phyloP scores from a whole-genome alignment of 129 eudicot genomes.

The Escallonia rubra region DNA sequence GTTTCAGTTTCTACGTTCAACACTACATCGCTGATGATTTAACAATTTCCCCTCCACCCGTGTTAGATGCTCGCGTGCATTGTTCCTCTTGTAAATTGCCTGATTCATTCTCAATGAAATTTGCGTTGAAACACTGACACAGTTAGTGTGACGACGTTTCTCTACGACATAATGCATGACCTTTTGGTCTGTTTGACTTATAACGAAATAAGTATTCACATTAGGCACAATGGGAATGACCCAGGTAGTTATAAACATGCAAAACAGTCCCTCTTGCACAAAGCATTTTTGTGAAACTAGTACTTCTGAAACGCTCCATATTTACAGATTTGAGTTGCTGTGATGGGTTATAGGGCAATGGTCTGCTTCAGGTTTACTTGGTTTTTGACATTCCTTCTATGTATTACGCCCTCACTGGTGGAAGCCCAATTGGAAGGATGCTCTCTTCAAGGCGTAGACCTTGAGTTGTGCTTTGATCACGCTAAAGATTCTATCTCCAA shows the following conservation, averaged over 20 bases:
- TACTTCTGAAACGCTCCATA: not conserved
- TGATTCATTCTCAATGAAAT: too few relatives aligned
- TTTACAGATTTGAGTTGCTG: not conserved
- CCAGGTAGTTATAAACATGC: constrained; percentile 15
- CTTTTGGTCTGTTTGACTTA: too few relatives aligned
- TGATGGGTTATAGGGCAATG: not conserved
- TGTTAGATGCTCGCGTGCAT: too few relatives aligned
- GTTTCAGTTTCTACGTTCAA: too few relatives aligned
- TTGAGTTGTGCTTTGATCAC: constrained; percentile 24
- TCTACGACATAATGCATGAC: too few relatives aligned
- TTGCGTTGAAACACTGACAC: too few relatives aligned
- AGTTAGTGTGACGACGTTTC: too few relatives aligned
- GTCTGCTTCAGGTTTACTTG: constrained; percentile 1
- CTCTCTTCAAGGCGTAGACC: constrained; percentile 23
- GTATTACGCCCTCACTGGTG: not conserved
- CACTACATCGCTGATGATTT: too few relatives aligned
- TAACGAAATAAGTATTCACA: too few relatives aligned
- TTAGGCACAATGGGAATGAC: constrained; percentile 9
- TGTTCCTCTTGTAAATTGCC: too few relatives aligned
- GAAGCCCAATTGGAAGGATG: constrained; percentile 20
- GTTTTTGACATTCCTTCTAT: constrained; percentile 4
- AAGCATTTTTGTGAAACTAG: not conserved
- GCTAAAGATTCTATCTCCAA: constrained; percentile 11
- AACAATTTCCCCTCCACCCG: too few relatives aligned
- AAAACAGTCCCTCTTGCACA: constrained; percentile 11